A percentile compares a stretch with the other conserved stretches of the same genome.
phyloP scores from a whole-genome alignment of 331 rosid genomes.

The Quercus tomentella region DNA sequence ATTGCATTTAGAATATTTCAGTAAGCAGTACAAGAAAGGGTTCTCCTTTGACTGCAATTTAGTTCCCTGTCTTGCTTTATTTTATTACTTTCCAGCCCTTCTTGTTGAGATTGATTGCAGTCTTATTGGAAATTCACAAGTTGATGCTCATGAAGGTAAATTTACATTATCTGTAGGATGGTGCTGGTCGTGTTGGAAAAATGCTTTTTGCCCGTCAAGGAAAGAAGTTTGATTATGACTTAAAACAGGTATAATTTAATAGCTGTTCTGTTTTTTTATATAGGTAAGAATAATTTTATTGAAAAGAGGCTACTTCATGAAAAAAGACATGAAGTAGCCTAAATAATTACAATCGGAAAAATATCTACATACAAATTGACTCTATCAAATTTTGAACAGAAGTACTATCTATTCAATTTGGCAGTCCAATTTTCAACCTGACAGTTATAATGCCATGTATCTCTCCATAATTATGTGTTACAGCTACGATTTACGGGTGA shows the following conservation, averaged over 20 bases:
- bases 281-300: too few relatives aligned
- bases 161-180: slow-evolving; percentile 54
- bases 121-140: background rate
- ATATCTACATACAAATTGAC: too few relatives aligned
- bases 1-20: background rate
- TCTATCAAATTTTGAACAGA: too few relatives aligned
- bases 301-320: too few relatives aligned
- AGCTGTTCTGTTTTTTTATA: background rate
- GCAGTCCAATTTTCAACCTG: background rate
- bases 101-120: background rate
- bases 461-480: slow-evolving; percentile 24
- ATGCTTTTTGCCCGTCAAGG: slow-evolving; percentile 98
- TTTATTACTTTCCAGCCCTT: background rate
- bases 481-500: slow-evolving; percentile 94
- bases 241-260: slow-evolving; percentile 65
- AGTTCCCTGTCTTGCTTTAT: background rate
- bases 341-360: too few relatives aligned
- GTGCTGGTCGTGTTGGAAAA: slow-evolving; percentile 99
- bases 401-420: background rate
- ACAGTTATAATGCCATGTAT: background rate
- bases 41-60: background rate
- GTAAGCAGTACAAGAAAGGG: background rate
- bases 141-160: background rate
- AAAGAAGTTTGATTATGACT: slow-evolving; percentile 95
- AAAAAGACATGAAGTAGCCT: too few relatives aligned